These are phyloP conservation scores for Tetradesmus lagerheimii DNA, from an alignment of 139 green algal genomes.

Conservation along the genomic window DNA sequence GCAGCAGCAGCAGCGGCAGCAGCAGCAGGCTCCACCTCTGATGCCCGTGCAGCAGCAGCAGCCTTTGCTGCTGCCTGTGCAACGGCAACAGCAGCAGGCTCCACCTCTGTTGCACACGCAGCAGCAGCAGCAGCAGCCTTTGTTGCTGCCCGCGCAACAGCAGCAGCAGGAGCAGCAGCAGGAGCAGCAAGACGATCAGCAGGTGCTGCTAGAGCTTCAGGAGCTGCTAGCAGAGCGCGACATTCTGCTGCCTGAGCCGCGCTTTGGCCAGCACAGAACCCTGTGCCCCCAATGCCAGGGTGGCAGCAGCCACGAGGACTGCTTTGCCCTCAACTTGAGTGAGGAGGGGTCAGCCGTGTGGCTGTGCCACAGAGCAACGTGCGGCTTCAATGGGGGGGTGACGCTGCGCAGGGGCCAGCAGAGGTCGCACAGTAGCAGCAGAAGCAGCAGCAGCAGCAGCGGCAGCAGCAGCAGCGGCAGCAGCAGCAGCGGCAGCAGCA, in stretches of 20 bases:
- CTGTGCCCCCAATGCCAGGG: slow-evolving; percentile 19
- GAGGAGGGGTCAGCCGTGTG: background rate
- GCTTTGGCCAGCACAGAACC: slow-evolving; percentile 10
- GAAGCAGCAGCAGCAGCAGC: background rate
- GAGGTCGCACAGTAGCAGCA: background rate
- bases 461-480: too few species aligned
- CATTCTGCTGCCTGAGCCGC: background rate
- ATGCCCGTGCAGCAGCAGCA: background rate
- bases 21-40: background rate
- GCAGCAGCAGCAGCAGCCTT: slow-evolving; percentile 24
- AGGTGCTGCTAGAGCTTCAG: background rate
- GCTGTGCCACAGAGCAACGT: slow-evolving; percentile 15
- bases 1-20: background rate
- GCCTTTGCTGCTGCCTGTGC: slow-evolving; percentile 9
- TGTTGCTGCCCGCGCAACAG: background rate
- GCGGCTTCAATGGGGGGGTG: background rate
- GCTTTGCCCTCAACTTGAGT: background rate
- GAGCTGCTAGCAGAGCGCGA: background rate
- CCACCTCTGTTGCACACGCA: background rate
- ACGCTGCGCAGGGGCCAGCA: background rate
- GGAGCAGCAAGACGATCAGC: background rate
- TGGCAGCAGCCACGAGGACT: slow-evolving; percentile 11
- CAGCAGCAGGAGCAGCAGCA: slow-evolving; percentile 15
- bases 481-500: too few species aligned
- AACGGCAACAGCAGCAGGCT: background rate